These are phyloP conservation scores for Trichoderma asperelloides DNA, from an alignment of 495 filamentous ascomycete species.

Conservation along the genomic window DNA sequence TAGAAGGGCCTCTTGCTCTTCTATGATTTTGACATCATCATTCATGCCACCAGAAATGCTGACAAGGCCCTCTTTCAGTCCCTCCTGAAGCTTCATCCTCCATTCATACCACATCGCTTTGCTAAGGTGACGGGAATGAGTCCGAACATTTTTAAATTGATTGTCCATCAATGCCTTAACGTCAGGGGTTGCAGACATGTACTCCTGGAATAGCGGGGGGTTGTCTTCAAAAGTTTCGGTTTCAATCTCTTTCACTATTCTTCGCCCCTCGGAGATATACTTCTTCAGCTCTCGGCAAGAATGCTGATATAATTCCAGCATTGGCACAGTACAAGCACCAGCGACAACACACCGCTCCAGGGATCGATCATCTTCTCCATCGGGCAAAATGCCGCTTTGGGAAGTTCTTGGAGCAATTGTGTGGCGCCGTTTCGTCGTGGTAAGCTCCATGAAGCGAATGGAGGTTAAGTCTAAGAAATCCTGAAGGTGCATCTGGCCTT, in stretches of 20 bases:
- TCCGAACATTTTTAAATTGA: conserved; percentile 94
- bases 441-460: conserved; percentile 96
- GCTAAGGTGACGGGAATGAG: conserved; percentile 76
- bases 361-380: conserved; percentile 41
- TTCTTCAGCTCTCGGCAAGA: conserved; percentile 91
- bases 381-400: conserved; percentile 30
- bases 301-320: conserved; percentile 90
- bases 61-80: conserved; percentile 67
- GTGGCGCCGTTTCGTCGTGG: conserved; percentile 78
- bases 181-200: conserved; percentile 77
- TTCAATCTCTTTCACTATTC: conserved; percentile 83
- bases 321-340: conserved; percentile 82
- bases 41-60: conserved; percentile 68
- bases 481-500: conserved; percentile 72
- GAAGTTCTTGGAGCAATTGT: conserved; percentile 55
- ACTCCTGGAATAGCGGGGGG: conserved; percentile 84
- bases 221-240: conserved; percentile 78
- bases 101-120: conserved; percentile 97
- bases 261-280: conserved; percentile 84
- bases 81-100: conserved; percentile 84
- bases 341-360: conserved; percentile 77
- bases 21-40: conserved; percentile 58
- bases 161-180: conserved; percentile 82
- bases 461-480: conserved; percentile 92
- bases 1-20: conserved; percentile 57